Evolutionary conservation across 1,284 basidiomycete species (phyloP).

Genomic region (Leucoagaricus sp.): DNA sequence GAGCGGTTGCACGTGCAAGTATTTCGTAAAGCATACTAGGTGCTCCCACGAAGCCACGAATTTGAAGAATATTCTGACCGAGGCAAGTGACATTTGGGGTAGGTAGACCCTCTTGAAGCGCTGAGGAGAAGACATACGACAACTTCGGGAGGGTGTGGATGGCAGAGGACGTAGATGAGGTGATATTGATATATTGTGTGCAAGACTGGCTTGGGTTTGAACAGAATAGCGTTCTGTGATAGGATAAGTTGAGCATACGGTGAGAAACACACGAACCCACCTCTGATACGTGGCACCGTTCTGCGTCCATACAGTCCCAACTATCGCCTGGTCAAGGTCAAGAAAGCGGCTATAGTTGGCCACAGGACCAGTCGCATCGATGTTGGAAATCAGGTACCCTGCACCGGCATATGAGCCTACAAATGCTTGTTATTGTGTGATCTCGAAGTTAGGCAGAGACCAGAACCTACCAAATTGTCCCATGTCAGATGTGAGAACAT

Average conservation of each 20-base stretch:
- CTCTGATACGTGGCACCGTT: conserved; percentile 39
- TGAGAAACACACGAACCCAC: no score
- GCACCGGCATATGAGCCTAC: conserved; percentile 71
- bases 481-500: conserved; percentile 48
- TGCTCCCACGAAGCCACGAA: conserved; percentile 51
- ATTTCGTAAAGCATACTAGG: conserved; percentile 74
- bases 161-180: conserved; percentile 19
- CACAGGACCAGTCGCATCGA: conserved; percentile 42
- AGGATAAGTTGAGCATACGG: no score
- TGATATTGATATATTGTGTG: conserved; percentile 51
- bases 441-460: no score
- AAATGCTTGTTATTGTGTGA: no score
- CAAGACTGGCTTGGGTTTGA: conserved; percentile 65
- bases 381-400: conserved; percentile 57
- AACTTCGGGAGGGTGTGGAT: conserved; percentile 23
- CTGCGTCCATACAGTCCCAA: conserved; percentile 61
- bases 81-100: conserved; percentile 62
- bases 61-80: conserved; percentile 52
- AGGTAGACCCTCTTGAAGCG: conserved; percentile 49
- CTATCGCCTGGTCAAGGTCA: conserved; percentile 63
- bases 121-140: conserved; percentile 53
- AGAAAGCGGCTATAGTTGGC: conserved; percentile 65
- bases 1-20: conserved; percentile 47
- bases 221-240: conserved; percentile 64
- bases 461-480: conserved; percentile 67